Evolutionary conservation across 495 filamentous ascomycete species (phyloP), one percentile per base, ranked within the genome.

Genomic region (Podospora tetraspora): DNA sequence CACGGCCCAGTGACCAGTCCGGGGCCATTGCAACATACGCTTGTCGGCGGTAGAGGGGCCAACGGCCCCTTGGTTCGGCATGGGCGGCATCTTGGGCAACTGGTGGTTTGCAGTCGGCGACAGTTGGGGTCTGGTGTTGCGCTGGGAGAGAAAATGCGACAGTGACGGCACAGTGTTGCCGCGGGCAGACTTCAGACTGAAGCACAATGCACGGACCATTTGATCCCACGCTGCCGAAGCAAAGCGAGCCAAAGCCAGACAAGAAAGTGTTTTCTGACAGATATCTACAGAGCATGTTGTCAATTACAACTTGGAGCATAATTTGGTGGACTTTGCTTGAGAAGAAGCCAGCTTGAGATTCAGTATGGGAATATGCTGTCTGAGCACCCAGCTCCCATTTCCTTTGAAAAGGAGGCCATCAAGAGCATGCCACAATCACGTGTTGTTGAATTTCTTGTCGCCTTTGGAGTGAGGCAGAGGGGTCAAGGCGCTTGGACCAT

Each of bases 41-140:
- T 99, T 99, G 77, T 99, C 94, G 72, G 94, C 87, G 57, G 89
- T 91, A 32, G 94, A 96, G 61, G 91, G 92, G 69, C 91, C 94
- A 64, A 68, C 68, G 24, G 73, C 77, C 29, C 76, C 78, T 27
- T 77, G 79, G 69, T 75, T 78, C 13, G 82, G 82, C 64, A 81
- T 76, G 58, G 81, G 81, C 70, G 82, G 82, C 82, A 84, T 84
- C 67, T 73, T 81, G 65, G 43, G 19, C 34, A 34, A 13, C 68
- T 16, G 66, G 22, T 30, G 59, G 24, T 57, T 24, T 10, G 32
- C 27, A 57, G 65, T 64, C 27, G 52, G 66, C 30, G 60, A 21
- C n/a, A 25, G 23, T 30, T 62, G 29, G 25, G 43, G 13, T 69
- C 58, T 57, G 19, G 13, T 56, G 43, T 57, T 52, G 30, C 23